These are phyloP conservation scores for Teunomyces aglyptinius DNA, from an alignment of 805 yeast species.

Conservation along the genomic window DNA sequence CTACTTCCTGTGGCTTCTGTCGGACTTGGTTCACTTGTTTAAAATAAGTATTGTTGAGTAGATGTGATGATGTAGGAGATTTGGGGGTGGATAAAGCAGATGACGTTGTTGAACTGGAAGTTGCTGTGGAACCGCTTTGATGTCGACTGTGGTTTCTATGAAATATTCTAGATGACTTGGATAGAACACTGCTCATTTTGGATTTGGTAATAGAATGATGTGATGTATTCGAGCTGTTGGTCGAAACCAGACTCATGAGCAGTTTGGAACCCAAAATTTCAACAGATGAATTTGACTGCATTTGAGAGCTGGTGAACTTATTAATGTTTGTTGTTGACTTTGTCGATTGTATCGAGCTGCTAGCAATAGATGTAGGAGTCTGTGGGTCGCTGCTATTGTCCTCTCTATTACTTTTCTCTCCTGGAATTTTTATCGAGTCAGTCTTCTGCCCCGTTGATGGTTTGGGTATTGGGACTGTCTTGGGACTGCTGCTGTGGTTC, in stretches of 20 bases:
- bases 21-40: conserved; percentile 32
- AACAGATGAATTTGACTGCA: background rate
- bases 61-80: conserved; percentile 6
- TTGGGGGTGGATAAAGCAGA: conserved; percentile 6
- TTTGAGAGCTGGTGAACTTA: background rate
- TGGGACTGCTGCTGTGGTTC: background rate
- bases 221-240: background rate
- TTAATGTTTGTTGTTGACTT: background rate
- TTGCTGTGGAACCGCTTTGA: conserved; percentile 1
- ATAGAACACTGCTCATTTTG: conserved; percentile 22
- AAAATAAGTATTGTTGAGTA: conserved; percentile 28
- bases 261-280: background rate
- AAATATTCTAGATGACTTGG: conserved; percentile 27
- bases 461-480: background rate
- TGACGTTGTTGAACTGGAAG: background rate
- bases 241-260: conserved; percentile 3
- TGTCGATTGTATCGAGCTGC: background rate
- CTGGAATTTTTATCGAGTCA: background rate
- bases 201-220: conserved; percentile 2
- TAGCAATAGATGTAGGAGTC: background rate
- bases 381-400: conserved; percentile 5
- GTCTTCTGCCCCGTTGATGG: background rate
- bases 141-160: conserved; percentile 20
- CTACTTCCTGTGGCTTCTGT: conserved; percentile 20
- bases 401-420: background rate